A percentile compares a stretch with the other conserved stretches of the same genome.
Evolutionary conservation across 192 early-diverging fungal genomes (phyloP).

Genomic region (Thamnidium elegans): DNA sequence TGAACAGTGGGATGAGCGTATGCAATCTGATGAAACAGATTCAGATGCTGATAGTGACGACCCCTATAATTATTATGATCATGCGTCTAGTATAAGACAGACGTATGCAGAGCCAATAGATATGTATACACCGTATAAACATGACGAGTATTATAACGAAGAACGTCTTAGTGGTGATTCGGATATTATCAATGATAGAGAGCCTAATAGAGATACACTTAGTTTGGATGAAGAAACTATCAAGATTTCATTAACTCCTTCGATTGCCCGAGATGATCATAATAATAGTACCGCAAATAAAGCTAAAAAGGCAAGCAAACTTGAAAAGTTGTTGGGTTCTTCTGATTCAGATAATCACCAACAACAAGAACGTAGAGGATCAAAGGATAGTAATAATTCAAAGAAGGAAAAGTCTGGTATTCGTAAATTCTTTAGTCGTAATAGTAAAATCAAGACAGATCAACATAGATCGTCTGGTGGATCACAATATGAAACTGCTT

Average conservation of each 20-base stretch:
- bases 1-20: conserved; percentile 47
- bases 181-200: conserved; percentile 13
- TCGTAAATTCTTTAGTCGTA: conserved; percentile 32
- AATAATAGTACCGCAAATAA: conserved; percentile 5
- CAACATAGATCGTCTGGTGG: background rate
- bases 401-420: conserved; percentile 29
- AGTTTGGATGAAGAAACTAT: conserved; percentile 39
- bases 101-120: background rate
- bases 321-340: conserved; percentile 22
- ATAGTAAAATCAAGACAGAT: conserved; percentile 16
- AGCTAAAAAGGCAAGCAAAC: conserved; percentile 17
- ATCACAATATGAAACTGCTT: conserved; percentile 20
- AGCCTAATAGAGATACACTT: conserved; percentile 6
- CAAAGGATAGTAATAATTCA: background rate
- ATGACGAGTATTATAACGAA: background rate
- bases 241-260: conserved; percentile 51
- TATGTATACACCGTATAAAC: conserved; percentile 6
- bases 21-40: conserved; percentile 31
- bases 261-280: conserved; percentile 42
- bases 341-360: conserved; percentile 1
- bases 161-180: conserved; percentile 6
- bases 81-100: conserved; percentile 1
- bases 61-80: conserved; percentile 17
- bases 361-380: background rate
- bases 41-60: conserved; percentile 42